These are phyloP conservation scores for Boletus tomentosulus DNA, from an alignment of 768 basidiomycete species.

Conservation along the genomic window DNA sequence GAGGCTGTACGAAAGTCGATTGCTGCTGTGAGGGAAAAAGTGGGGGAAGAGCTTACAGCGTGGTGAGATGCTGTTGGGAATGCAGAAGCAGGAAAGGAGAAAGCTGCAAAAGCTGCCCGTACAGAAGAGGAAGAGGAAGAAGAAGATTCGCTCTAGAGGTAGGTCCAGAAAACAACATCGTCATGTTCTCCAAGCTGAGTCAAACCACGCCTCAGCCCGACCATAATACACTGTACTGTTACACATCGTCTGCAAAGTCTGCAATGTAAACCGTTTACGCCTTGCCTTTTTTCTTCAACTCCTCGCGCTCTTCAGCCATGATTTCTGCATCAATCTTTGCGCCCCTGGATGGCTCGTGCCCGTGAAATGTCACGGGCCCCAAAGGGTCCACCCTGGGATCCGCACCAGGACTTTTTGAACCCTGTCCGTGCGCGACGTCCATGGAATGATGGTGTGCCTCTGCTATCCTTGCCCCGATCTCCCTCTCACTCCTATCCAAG, in stretches of 20 bases:
- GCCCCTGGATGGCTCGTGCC: conserved; percentile 54
- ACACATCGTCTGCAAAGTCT: not conserved
- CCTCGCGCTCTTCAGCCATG: conserved; percentile 48
- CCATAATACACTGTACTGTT: no score
- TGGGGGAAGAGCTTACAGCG: no score
- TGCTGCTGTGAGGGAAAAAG: no score
- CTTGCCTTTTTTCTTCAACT: conserved; percentile 42
- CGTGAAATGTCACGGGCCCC: conserved; percentile 47
- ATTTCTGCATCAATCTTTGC: conserved; percentile 57
- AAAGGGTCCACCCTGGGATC: conserved; percentile 42
- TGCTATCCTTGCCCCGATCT: conserved; percentile 35
- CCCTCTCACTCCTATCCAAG: conserved; percentile 45
- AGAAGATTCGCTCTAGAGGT: conserved; percentile 35
- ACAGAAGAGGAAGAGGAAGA: conserved; percentile 41
- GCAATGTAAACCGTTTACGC: conserved; percentile 12
- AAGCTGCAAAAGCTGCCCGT: conserved; percentile 36
- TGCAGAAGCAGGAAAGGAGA: conserved; percentile 59
- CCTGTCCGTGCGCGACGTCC: conserved; percentile 24
- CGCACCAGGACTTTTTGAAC: conserved; percentile 25
- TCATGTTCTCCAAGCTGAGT: not conserved
- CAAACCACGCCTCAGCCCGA: not conserved
- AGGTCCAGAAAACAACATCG: not conserved
- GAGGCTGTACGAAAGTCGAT: no score
- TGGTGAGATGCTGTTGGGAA: conserved; percentile 76
- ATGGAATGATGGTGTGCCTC: conserved; percentile 31